Percentiles rank a stretch among this genome's conserved stretches.
These are phyloP conservation scores for Zalaria sp. DNA, from an alignment of 2,329 filamentous ascomycete species.

Conservation along the genomic window DNA sequence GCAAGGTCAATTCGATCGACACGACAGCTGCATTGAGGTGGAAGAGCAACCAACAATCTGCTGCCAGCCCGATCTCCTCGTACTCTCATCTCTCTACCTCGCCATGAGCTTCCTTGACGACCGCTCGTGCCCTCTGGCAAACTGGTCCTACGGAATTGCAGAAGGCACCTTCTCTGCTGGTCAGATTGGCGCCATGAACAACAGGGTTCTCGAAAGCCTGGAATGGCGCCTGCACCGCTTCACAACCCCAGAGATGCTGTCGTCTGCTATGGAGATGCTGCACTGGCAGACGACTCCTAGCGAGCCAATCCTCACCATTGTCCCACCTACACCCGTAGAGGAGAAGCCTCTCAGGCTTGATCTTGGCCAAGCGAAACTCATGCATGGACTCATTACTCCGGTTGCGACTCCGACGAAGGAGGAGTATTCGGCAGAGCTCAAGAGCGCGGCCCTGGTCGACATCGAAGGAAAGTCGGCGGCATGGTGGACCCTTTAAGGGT, in stretches of 20 bases:
- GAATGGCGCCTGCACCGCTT: conserved; percentile 14
- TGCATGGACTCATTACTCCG: conserved; percentile 4
- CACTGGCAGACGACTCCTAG: not conserved
- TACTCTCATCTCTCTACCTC: conserved; percentile 13
- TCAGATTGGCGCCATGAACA: conserved; percentile 9
- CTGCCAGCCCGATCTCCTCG: conserved; percentile 10
- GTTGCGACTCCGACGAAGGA: not conserved
- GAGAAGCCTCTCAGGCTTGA: conserved; percentile 3
- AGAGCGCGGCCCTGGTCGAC: too few relatives aligned
- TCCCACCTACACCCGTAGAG: not conserved
- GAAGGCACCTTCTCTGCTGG: conserved; percentile 7
- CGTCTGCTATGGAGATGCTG: not conserved
- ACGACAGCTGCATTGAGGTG: too few relatives aligned
- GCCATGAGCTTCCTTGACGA: conserved; percentile 15
- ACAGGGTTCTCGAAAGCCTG: conserved; percentile 10
- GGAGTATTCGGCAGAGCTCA: too few relatives aligned
- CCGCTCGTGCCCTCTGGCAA: conserved; percentile 8
- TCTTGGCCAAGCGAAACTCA: not conserved
- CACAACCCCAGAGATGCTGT: conserved; percentile 4
- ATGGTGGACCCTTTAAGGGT: too few relatives aligned
- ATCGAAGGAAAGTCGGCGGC: too few relatives aligned
- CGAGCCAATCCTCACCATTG: not conserved
- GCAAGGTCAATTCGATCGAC: not conserved
- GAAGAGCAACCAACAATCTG: too few relatives aligned
- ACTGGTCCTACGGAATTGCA: conserved; percentile 13